Percentiles rank a stretch among this genome's conserved stretches.
phyloP scores from a whole-genome alignment of 2,329 filamentous ascomycete genomes.

The Trichoderma sp. region DNA sequence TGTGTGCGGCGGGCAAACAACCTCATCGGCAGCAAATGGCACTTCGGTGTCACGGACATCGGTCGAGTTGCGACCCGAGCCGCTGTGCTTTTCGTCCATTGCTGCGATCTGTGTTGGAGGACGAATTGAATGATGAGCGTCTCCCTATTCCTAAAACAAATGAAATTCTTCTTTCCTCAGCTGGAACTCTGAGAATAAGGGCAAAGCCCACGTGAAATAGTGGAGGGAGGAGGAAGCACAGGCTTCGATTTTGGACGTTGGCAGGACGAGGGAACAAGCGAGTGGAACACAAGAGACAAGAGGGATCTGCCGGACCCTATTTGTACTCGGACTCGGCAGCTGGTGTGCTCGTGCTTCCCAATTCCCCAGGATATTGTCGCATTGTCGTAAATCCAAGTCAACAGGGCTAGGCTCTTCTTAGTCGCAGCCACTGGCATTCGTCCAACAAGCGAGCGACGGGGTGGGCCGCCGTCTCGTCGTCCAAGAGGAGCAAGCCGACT shows the following conservation, averaged over 20 bases:
- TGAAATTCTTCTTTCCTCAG: background rate
- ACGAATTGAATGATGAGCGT: background rate
- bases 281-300: slow-evolving; percentile 3
- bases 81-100: slow-evolving; percentile 25
- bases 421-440: slow-evolving; percentile 4
- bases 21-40: background rate
- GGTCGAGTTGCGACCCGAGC: slow-evolving; percentile 19
- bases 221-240: slow-evolving; percentile 11
- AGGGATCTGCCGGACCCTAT: slow-evolving; percentile 16
- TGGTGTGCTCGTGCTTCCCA: background rate
- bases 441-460: slow-evolving; percentile 11
- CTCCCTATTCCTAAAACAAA: background rate
- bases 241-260: slow-evolving; percentile 4
- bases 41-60: slow-evolving; percentile 14
- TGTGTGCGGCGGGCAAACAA: slow-evolving; percentile 50
- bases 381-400: background rate
- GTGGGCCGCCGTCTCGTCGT: background rate
- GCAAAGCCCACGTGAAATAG: slow-evolving; percentile 13
- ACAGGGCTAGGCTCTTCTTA: background rate
- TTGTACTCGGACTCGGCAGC: slow-evolving; percentile 12
- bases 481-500: background rate
- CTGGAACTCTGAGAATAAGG: background rate
- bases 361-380: background rate
- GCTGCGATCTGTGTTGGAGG: background rate
- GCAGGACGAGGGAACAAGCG: slow-evolving; percentile 1